Conservation (phyloP, 805 yeast species). For the Monosporozyma yasuniensis region DNA sequence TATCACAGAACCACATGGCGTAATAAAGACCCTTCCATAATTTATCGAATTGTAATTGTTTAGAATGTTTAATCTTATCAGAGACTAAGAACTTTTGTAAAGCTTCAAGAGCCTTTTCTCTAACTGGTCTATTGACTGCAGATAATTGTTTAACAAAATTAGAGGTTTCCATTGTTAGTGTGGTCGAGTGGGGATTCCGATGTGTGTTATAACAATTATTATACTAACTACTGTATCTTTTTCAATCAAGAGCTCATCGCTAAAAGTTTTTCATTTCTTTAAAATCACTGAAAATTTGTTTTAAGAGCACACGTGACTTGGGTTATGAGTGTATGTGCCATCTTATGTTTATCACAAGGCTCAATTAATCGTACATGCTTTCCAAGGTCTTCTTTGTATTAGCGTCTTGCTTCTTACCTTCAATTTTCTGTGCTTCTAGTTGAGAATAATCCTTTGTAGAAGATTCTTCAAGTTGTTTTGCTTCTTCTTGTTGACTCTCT, state of each 20-base stretch:
- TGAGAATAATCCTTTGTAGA: not conserved
- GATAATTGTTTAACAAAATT: constrained; percentile 73
- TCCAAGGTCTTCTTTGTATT: constrained; percentile 12
- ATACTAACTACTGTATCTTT: not conserved
- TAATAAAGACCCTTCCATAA: constrained; percentile 94
- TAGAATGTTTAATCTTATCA: constrained; percentile 34
- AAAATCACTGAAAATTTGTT: not conserved
- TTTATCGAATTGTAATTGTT: constrained; percentile 56
- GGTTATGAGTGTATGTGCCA: too few relatives aligned
- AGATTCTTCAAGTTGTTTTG: not conserved
- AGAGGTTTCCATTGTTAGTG: constrained; percentile 32
- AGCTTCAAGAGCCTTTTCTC: constrained; percentile 65
- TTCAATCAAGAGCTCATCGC: constrained; percentile 8
- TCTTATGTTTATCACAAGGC: too few relatives aligned
- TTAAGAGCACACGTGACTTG: not conserved
- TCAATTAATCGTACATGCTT: constrained; percentile 17
- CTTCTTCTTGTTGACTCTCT: not conserved
- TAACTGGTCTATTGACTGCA: constrained; percentile 61
- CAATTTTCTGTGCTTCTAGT: constrained; percentile 12
- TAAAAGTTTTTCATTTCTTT: not conserved
- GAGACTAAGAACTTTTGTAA: constrained; percentile 49
- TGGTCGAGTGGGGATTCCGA: not conserved
- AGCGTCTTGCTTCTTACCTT: constrained; percentile 18
- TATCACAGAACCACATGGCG: constrained; percentile 94
- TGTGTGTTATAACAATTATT: not conserved